Evolutionary conservation across 1,284 basidiomycete genomes (phyloP), one percentile per base, ranked within the genome.

Genomic region (Fomitopsis schrenkii): DNA sequence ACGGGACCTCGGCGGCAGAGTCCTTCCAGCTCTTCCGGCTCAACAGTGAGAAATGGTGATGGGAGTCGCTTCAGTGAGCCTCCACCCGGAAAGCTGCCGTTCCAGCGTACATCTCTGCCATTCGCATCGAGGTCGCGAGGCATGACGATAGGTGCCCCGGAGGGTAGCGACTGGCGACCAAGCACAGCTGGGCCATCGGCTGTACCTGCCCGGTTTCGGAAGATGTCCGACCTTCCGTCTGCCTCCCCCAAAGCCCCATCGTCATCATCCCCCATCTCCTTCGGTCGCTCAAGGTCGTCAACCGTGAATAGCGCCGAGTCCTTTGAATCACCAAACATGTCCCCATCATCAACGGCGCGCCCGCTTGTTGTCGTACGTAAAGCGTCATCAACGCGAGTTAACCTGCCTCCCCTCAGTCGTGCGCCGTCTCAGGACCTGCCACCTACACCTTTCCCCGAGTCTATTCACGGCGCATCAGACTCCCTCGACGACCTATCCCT

Each of bases 81-180:
- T 50, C 55, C 62, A 5, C 36, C 22, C 57, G 66, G 14, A 54
- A 59, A 42, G 30, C 44, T n/a, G 33, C 46, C 14, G 33, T 63
- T 62, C 28, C 66, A 66, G 48, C 41, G 63, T 62, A 44, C 28
- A 6, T 57, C 36, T 12, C 50, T 15, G n/a, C 10, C 30, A n/a
- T 14, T 33, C 28, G 14, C 26, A n/a, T 72, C 77, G 68, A 79
- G 83, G 26, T 74, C 82, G 10, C 72, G 84, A 68, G 83, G 84
- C n/a, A 77, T 83, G 76, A 85, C 83, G 2, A 80, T 84, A 53
- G 74, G 62, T 10, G 65, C 64, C 7, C 50, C 59, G 9, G 59
- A 57, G 9, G 26, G 57, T 14, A 45, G 48, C 44, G 40, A 40
- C 36, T 6, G 45, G 30, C 38, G 60, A 42, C 50, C 42, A 17